Conservation (phyloP, 805 yeast species). For the Spathaspora arborariae region DNA sequence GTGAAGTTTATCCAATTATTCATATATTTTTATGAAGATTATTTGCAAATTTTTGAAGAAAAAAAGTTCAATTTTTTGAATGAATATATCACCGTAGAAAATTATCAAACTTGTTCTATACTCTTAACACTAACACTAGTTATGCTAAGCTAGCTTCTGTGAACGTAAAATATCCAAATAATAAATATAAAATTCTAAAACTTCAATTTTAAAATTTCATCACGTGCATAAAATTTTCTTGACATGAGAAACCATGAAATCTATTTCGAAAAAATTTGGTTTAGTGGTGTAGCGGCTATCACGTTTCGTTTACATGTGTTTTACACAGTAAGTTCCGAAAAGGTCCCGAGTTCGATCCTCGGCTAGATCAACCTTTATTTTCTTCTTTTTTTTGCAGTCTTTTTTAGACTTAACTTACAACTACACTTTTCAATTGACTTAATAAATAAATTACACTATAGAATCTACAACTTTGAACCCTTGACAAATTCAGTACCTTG, state of each 20-base stretch:
- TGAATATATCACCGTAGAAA: too few relatives aligned
- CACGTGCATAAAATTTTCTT: background rate
- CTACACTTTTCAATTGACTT: background rate
- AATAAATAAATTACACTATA: background rate
- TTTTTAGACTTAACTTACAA: background rate
- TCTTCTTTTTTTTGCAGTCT: constrained; percentile 5
- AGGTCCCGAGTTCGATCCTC: constrained; percentile 45
- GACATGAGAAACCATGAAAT: background rate
- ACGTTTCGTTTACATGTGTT: constrained; percentile 39
- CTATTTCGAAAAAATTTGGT: constrained; percentile 11
- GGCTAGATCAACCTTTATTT: constrained; percentile 30
- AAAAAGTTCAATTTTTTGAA: too few relatives aligned
- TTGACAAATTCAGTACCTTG: constrained; percentile 40
- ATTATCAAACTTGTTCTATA: too few relatives aligned
- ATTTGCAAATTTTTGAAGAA: too few relatives aligned
- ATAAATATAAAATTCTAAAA: too few relatives aligned
- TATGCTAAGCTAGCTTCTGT: too few relatives aligned
- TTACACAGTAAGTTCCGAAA: constrained; percentile 34
- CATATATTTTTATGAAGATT: too few relatives aligned
- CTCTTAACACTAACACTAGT: too few relatives aligned
- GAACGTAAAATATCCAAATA: too few relatives aligned
- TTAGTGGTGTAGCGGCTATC: constrained; percentile 43
- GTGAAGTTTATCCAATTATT: too few relatives aligned
- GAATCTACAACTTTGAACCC: constrained; percentile 29
- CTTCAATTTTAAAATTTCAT: background rate